Percentiles rank a stretch among this genome's conserved stretches.
Conservation (phyloP, 2,329 filamentous ascomycete species). For the Trichoderma sp. region DNA sequence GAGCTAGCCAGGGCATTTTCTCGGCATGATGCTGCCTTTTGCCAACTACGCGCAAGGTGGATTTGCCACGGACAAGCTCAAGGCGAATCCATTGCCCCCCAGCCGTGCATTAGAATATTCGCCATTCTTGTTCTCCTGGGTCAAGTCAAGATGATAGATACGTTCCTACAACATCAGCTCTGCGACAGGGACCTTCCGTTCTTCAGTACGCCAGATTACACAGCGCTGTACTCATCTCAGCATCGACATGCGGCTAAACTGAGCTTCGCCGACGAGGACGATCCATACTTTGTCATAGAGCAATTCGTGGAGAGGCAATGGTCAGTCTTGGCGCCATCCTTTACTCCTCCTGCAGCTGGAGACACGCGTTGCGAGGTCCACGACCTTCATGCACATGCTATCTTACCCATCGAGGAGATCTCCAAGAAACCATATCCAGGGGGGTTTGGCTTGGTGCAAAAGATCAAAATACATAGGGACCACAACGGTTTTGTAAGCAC, state of each 20-base stretch:
- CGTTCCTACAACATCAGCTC: background rate
- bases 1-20: background rate
- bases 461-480: background rate
- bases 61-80: background rate
- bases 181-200: slow-evolving; percentile 3
- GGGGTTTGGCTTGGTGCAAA: background rate
- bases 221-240: background rate
- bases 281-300: background rate
- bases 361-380: background rate
- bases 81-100: too few species aligned
- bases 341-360: background rate
- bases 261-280: background rate
- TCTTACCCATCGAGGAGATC: background rate
- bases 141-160: background rate
- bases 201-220: background rate
- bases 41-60: background rate
- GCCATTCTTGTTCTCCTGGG: background rate
- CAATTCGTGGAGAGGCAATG: background rate
- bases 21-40: background rate
- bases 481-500: slow-evolving; percentile 1
- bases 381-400: background rate
- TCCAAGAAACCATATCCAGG: background rate
- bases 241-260: background rate
- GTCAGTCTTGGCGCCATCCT: background rate
- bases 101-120: background rate